Base-by-base conservation (phyloP, 106 monocot species). In the Dendrobium nobile region DNA sequence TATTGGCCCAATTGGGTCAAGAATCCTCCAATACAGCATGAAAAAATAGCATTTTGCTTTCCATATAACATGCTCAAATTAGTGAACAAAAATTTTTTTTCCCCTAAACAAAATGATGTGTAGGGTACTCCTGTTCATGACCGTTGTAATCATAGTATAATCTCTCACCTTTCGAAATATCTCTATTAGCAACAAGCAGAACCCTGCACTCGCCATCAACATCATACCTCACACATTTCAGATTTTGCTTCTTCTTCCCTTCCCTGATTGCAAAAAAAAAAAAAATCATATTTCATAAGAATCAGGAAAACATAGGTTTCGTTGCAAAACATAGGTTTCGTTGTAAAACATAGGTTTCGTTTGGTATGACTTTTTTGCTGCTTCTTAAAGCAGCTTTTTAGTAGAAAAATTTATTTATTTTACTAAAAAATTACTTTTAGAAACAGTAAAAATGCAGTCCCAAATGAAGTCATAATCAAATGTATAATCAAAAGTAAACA, bases 81-180 rank as follows among this genome's bases (percentile, higher is more conserved):
- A 13, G 10, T 10, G 47, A 47, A 47, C 19, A 73, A 56, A 47
- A 77, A n/a, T 5, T 19, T 58, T 78, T 47, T 47, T 47, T 47
- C 11, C 47, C 47, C 41, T 81, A 95, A 59, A 99, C 91, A 89
- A 99, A 99, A 89, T 99, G 91, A 5, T 99, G 88, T 56, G 95
- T 93, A 58, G 99, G 99, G 80, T 99, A 99, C 47, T 99, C 99
- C 1, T 99, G 84, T 78, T 99, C 95, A 67, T 82, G 82, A 0
- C 95, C 99, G 83, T 99, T 99, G 77, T 95, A 99, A 41, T 99
- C 95, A 72, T 99, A 99, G 79, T 99, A 99, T 77, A 99, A 76
- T 58, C 95, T 90, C 86, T 99, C 99, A 2, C 95, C 99, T 73
- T 87, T 92, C 0, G 82, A 55, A 43, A 99, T 99, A 44, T 93